These are phyloP conservation scores for Heimioporus sp. DNA, from an alignment of 768 basidiomycete species.

Conservation along the genomic window DNA sequence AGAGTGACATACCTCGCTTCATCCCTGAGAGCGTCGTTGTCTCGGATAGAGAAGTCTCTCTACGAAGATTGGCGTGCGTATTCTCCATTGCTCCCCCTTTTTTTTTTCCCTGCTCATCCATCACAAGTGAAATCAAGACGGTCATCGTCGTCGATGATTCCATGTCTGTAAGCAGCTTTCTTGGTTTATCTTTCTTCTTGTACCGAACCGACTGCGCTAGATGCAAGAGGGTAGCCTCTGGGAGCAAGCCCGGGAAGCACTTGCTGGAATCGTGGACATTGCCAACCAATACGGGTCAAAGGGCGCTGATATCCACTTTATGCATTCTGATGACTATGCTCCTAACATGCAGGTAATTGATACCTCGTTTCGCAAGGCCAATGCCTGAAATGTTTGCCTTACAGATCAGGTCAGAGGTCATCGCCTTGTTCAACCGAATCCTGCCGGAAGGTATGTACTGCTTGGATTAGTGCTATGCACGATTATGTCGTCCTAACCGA, in stretches of 20 bases:
- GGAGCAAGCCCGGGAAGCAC: constrained; percentile 39
- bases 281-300: constrained; percentile 36
- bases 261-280: constrained; percentile 39
- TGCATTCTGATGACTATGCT: constrained; percentile 35
- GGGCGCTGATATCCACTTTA: constrained; percentile 43
- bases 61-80: constrained; percentile 29
- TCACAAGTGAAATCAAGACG: constrained; percentile 37
- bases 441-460: constrained; percentile 20
- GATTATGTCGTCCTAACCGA: not conserved
- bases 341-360: constrained; percentile 22
- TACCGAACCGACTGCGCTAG: constrained; percentile 12
- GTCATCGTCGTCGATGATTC: constrained; percentile 43
- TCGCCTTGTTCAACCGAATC: constrained; percentile 24
- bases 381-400: not conserved
- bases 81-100: not conserved
- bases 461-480: not conserved
- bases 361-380: not conserved
- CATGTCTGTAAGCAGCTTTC: constrained; percentile 27
- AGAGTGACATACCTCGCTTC: constrained; percentile 27
- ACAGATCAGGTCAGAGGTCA: constrained; percentile 23
- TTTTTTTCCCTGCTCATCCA: constrained; percentile 5
- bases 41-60: constrained; percentile 19
- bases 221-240: constrained; percentile 43
- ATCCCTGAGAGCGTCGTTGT: constrained; percentile 9
- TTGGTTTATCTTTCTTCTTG: not conserved